A percentile compares a stretch with the other conserved stretches of the same genome.
Evolutionary conservation across 2,329 filamentous ascomycete genomes (phyloP).

Genomic region (Rutstroemia sp.): DNA sequence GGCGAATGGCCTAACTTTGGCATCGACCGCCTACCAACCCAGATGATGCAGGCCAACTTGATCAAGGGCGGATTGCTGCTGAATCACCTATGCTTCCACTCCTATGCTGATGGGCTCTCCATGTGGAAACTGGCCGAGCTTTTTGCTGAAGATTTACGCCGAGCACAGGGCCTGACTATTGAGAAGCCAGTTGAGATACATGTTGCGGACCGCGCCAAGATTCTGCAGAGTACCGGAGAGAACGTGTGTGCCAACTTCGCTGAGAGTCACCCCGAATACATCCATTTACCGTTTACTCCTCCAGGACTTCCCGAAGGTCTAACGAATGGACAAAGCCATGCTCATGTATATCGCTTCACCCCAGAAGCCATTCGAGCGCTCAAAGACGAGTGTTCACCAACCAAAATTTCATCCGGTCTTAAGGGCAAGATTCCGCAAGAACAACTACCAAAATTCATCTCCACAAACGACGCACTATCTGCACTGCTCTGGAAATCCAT

Average conservation of each 20-base stretch:
- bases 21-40: constrained; percentile 1
- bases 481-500: constrained; percentile 3
- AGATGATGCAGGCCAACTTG: constrained; percentile 4
- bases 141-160: constrained; percentile 1
- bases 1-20: constrained; percentile 2
- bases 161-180: constrained; percentile 2
- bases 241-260: neutral
- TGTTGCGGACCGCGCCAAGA: neutral
- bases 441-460: neutral
- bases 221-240: neutral
- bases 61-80: constrained; percentile 3
- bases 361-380: neutral
- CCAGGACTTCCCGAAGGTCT: neutral
- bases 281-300: neutral
- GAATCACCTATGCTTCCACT: neutral
- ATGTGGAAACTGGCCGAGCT: constrained; percentile 1
- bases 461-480: constrained; percentile 1
- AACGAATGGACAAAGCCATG: constrained; percentile 2
- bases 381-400: neutral
- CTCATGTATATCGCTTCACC: neutral
- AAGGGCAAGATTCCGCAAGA: neutral
- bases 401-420: constrained; percentile 3
- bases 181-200: neutral
- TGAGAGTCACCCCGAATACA: neutral
- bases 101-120: neutral